Evolutionary conservation across 1,139 yeast species (phyloP).

Genomic region (Lodderomyces jiufengensis): DNA sequence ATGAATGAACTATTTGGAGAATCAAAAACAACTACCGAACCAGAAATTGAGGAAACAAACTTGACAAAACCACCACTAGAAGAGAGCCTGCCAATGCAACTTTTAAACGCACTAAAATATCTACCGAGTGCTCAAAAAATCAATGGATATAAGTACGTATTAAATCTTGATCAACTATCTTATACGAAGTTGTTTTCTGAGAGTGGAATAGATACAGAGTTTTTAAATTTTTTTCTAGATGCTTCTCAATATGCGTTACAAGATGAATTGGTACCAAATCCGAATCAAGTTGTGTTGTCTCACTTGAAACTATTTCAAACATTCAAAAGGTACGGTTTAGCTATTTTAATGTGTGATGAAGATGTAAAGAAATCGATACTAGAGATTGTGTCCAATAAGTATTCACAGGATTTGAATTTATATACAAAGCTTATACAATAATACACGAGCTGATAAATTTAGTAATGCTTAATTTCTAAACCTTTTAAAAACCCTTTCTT

Average conservation of each 20-base stretch:
- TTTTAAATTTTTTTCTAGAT: conserved; percentile 50
- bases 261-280: conserved; percentile 14
- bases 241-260: conserved; percentile 30
- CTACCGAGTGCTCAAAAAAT: conserved; percentile 26
- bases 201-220: conserved; percentile 55
- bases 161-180: conserved; percentile 26
- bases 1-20: conserved; percentile 15
- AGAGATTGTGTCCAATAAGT: conserved; percentile 10
- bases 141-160: conserved; percentile 40
- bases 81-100: conserved; percentile 24
- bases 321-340: conserved; percentile 24
- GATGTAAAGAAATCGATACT: conserved; percentile 12
- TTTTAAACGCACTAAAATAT: conserved; percentile 24
- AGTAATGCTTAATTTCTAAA: conserved; percentile 14
- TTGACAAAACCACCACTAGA: background rate
- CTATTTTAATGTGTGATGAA: conserved; percentile 15
- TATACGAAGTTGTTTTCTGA: conserved; percentile 34
- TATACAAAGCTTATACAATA: conserved; percentile 6
- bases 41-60: conserved; percentile 1
- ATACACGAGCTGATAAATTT: conserved; percentile 3
- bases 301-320: conserved; percentile 20
- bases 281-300: conserved; percentile 18
- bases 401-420: conserved; percentile 6
- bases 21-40: background rate
- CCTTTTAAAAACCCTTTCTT: conserved; percentile 38